Base-by-base conservation (phyloP, 83 land plant species). In the Isoetes engelmannii region DNA sequence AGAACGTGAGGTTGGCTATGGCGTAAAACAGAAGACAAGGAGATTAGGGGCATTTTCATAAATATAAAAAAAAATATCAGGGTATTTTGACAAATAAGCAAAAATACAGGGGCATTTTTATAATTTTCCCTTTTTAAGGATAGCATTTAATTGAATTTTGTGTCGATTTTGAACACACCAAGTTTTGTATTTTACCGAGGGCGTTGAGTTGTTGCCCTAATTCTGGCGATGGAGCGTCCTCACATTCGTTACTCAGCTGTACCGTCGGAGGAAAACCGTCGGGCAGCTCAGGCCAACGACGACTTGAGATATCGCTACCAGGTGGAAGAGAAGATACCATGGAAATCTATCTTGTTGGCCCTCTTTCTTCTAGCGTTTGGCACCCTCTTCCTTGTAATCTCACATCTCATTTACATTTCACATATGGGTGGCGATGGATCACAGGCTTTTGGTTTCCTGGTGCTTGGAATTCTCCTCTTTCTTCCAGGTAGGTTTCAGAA, bases 351-450 rank as follows among this genome's bases (percentile, higher is more conserved):
- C 46, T 73, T 75, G n/a, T 84, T 92, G 48, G 97, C 97, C 0
- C 66, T 92, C 4, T 85, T 89, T 50, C 67, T 92, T 42, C 83
- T 92, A 5, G 68, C 71, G 6, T 79, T 89, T 9, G 98, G 98
- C 20, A 68, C 75, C 0, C 41, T 84, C 9, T 90, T 92, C 60
- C 82, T 90, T 5, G 72, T 90, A 7, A 77, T 90, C 42, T 84
- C 96, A 4, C 78, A 79, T 56, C 84, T 93, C 76, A 79, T 93
- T 51, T 85, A 79, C 74, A 84, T 88, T 4, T 83, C 86, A 21
- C 98, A 93, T 74, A 90, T 93, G 89, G 86, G 81, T 0, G 96
- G 98, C 9, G 98, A 90, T 45, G 20, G n/a, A 0, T 77, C 88
- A 13, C 98, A 93, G 55, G 97, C 87, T 3, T 85, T 74, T 37